Conservation (phyloP, 805 yeast genomes). For the Kodamaea sagamina region DNA sequence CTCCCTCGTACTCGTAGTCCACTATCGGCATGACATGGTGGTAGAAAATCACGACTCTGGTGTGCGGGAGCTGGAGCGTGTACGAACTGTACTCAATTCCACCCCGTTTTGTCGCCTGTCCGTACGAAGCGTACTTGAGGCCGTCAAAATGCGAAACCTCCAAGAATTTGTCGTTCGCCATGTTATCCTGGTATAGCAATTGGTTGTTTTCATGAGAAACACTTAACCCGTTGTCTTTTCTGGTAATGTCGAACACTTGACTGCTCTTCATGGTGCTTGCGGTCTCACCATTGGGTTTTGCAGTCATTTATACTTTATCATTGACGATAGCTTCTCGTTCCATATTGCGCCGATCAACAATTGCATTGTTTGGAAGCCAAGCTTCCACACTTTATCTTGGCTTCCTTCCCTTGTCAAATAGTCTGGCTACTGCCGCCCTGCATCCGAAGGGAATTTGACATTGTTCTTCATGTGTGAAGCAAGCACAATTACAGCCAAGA, state of each 20-base stretch:
- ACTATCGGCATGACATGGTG: constrained; percentile 7
- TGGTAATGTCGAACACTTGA: background rate
- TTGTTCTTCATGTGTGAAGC: too few species aligned
- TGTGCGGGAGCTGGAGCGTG: constrained; percentile 1
- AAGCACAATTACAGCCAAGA: too few species aligned
- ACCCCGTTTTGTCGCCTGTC: background rate
- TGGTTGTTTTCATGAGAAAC: background rate
- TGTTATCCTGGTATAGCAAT: constrained; percentile 5
- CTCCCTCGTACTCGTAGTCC: constrained; percentile 6
- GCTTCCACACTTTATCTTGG: background rate
- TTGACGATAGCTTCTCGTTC: too few species aligned
- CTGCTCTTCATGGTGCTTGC: background rate
- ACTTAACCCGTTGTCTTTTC: background rate
- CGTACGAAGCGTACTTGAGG: background rate
- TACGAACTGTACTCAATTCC: constrained; percentile 5
- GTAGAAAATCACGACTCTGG: constrained; percentile 1
- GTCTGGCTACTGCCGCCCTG: too few species aligned
- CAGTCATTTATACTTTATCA: too few species aligned
- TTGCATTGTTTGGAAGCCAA: too few species aligned
- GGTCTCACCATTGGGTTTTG: too few species aligned
- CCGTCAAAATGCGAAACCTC: background rate
- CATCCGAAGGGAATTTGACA: too few species aligned
- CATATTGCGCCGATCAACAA: background rate
- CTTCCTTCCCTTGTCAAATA: too few species aligned
- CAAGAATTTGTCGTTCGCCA: background rate